These are phyloP conservation scores for Paramecium octaurelia DNA, from an alignment of 73 alveolate species.

Conservation along the genomic window DNA sequence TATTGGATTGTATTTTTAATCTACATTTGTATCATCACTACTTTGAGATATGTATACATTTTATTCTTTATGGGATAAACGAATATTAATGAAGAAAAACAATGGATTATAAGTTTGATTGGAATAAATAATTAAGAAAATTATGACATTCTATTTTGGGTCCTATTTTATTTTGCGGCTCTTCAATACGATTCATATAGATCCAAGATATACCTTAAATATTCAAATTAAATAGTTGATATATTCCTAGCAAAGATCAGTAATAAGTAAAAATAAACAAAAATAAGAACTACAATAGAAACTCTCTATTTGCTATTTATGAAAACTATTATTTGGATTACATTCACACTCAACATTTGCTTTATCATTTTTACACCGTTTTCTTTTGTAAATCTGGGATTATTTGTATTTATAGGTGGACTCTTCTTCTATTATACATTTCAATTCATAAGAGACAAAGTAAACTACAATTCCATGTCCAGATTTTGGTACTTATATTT, in stretches of 20 bases:
- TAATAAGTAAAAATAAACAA: not conserved
- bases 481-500: conserved; percentile 24
- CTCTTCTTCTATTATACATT: not conserved
- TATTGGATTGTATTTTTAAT: conserved; percentile 20
- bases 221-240: not conserved
- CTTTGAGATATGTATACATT: not conserved
- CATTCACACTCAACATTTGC: conserved; percentile 20
- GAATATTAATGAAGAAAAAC: not conserved
- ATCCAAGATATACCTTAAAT: not conserved
- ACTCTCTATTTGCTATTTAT: not conserved
- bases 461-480: not conserved
- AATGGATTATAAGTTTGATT: not conserved
- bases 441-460: not conserved
- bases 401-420: not conserved
- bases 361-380: conserved; percentile 27
- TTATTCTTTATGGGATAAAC: not conserved
- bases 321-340: conserved; percentile 27
- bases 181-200: conserved; percentile 25
- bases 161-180: conserved; percentile 24
- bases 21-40: not conserved
- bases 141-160: conserved; percentile 46
- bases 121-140: conserved; percentile 1
- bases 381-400: not conserved
- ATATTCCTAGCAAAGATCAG: not conserved
- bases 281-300: not conserved